A percentile compares a stretch with the other conserved stretches of the same genome.
phyloP scores from a whole-genome alignment of 1,139 yeast genomes.

The Suhomyces ambrosiae region DNA sequence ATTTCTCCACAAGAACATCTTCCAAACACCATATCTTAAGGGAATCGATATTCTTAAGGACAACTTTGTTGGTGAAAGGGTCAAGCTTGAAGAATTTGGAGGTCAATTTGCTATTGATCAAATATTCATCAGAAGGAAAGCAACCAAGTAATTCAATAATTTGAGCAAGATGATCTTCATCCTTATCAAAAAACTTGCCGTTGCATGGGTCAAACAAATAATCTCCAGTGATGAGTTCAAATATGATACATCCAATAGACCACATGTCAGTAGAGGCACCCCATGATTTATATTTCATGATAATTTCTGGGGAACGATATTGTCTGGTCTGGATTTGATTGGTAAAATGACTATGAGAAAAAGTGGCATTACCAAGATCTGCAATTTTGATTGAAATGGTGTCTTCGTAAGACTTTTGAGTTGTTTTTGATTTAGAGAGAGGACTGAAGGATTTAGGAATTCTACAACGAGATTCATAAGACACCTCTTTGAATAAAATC shows the following conservation, averaged over 20 bases:
- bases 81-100: slow-evolving; percentile 53
- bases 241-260: slow-evolving; percentile 80
- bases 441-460: slow-evolving; percentile 8
- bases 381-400: slow-evolving; percentile 59
- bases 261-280: slow-evolving; percentile 84
- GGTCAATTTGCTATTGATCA: slow-evolving; percentile 54
- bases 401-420: slow-evolving; percentile 4
- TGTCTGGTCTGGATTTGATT: slow-evolving; percentile 87
- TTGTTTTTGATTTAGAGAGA: slow-evolving; percentile 1
- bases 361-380: slow-evolving; percentile 86
- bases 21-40: slow-evolving; percentile 70
- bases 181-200: slow-evolving; percentile 63
- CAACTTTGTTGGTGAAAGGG: slow-evolving; percentile 42
- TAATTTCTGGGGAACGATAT: slow-evolving; percentile 80
- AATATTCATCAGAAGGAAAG: slow-evolving; percentile 52
- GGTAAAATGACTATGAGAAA: slow-evolving; percentile 71
- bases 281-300: slow-evolving; percentile 67
- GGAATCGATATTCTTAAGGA: slow-evolving; percentile 58
- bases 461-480: slow-evolving; percentile 9
- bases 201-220: slow-evolving; percentile 80
- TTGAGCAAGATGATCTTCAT: slow-evolving; percentile 87
- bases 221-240: slow-evolving; percentile 83
- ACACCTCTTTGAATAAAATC: slow-evolving; percentile 23
- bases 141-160: slow-evolving; percentile 66
- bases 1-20: slow-evolving; percentile 71